Conservation (phyloP, 108 stramenopile genomes). For the Fragilaria crotonensis region DNA sequence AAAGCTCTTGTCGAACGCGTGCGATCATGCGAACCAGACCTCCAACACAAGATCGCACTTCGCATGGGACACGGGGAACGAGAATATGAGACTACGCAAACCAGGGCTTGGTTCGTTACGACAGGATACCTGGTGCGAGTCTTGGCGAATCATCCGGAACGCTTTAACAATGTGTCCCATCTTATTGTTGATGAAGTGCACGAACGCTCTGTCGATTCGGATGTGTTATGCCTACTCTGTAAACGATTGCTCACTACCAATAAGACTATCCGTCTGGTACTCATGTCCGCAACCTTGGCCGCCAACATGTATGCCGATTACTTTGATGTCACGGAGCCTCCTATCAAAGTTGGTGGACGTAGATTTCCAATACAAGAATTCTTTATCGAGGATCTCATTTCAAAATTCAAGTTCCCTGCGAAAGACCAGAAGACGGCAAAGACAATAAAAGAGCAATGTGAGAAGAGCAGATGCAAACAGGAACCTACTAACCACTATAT, state of each 20-base stretch:
- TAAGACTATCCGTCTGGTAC: conserved; percentile 64
- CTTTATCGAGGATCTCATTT: conserved; percentile 68
- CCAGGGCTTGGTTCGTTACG: conserved; percentile 78
- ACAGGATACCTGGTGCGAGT: conserved; percentile 88
- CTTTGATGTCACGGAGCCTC: conserved; percentile 50
- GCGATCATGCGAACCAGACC: conserved; percentile 56
- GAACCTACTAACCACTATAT: conserved; percentile 35
- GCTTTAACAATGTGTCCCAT: conserved; percentile 66
- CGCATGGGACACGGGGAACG: conserved; percentile 87
- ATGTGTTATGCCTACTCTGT: conserved; percentile 80
- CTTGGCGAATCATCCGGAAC: conserved; percentile 76
- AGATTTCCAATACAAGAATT: conserved; percentile 71
- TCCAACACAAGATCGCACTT: conserved; percentile 49
- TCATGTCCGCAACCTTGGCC: conserved; percentile 92
- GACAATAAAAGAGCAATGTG: conserved; percentile 37
- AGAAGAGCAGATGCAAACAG: conserved; percentile 33
- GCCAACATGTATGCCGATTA: conserved; percentile 76
- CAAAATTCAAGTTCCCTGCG: conserved; percentile 23
- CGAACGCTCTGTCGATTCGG: conserved; percentile 80
- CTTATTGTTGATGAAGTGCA: conserved; percentile 86
- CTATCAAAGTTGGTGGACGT: conserved; percentile 75
- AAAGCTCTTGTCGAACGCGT: conserved; percentile 78
- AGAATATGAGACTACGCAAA: conserved; percentile 64
- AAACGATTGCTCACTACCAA: conserved; percentile 64
- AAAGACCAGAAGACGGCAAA: conserved; percentile 30